phyloP scores from a whole-genome alignment of 1,139 yeast genomes.

The Yamadazyma mexicana region DNA sequence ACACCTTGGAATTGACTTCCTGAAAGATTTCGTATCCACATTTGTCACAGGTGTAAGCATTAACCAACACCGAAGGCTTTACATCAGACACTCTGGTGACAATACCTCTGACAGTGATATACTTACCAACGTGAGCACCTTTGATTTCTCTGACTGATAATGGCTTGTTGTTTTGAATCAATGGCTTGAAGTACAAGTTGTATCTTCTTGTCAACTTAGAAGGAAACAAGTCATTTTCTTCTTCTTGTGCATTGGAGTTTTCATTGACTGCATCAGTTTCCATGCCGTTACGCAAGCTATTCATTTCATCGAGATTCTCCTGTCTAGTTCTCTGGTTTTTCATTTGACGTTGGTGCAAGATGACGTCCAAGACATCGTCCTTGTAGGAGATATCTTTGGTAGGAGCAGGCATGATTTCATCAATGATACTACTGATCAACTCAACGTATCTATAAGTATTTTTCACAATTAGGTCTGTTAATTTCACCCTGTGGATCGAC shows the following conservation, averaged over 20 bases:
- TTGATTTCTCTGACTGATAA: slow-evolving; percentile 87
- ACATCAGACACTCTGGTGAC: slow-evolving; percentile 96
- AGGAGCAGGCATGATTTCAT: slow-evolving; percentile 81
- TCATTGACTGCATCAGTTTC: slow-evolving; percentile 17
- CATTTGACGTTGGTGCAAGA: slow-evolving; percentile 82
- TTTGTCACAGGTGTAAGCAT: slow-evolving; percentile 95
- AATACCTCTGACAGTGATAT: slow-evolving; percentile 90
- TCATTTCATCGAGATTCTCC: slow-evolving; percentile 59
- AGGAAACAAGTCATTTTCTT: slow-evolving; percentile 60
- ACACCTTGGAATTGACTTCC: slow-evolving; percentile 82
- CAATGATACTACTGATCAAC: slow-evolving; percentile 68
- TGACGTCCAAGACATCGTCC: slow-evolving; percentile 92
- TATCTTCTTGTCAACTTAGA: slow-evolving; percentile 85
- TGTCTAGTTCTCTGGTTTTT: slow-evolving; percentile 74
- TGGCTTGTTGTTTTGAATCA: slow-evolving; percentile 52
- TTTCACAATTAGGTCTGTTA: slow-evolving; percentile 60
- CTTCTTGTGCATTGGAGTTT: slow-evolving; percentile 5
- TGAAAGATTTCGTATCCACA: slow-evolving; percentile 97
- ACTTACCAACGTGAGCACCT: slow-evolving; percentile 80
- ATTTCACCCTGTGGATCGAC: slow-evolving; percentile 26
- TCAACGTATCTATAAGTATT: slow-evolving; percentile 83
- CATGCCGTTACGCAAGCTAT: slow-evolving; percentile 40
- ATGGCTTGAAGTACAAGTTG: slow-evolving; percentile 81
- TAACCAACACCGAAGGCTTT: slow-evolving; percentile 86
- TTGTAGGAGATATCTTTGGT: slow-evolving; percentile 73